Evolutionary conservation across 306 rosid genomes (phyloP), one percentile per base, ranked within the genome.

Genomic region (Prunus mume): DNA sequence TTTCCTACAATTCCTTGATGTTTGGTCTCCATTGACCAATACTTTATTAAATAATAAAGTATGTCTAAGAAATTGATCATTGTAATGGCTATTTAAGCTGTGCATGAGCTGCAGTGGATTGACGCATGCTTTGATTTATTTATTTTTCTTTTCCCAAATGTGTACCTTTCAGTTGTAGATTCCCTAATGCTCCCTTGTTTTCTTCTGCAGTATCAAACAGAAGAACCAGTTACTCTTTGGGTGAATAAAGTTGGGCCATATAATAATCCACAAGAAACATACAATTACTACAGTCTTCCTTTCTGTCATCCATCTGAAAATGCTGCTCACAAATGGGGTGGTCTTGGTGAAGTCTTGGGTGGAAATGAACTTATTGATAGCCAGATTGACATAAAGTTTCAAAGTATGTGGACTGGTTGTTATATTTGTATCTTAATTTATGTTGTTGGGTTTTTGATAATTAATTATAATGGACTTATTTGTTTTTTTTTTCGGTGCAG

Each of bases 181-280:
- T 11, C 51, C 13, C 58, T 24, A 28, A 54, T 32, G n/a, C 56
- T 64, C 45, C 69, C 56, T 51, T 71, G 65, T 27, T 70, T 78
- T 72, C 58, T 81, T 66, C 70, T 86, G 90, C 92, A 95, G 99
- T 95, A 90, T 81, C 87, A 86, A 84, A 47, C 43, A 73, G 91
- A 81, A 2, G 97, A 95, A 3, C 34, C 75, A 8, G 97, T 95
- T 81, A 88, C 76, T 58, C 99, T 95, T 38, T 95, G 99, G 99
- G 99, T 92, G 69, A 95, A 95, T 85, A 95, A 95, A 91, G 99
- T 95, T 55, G 99, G 98, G 41, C 99, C 99, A 3, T 92, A 95
- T 76, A 95, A 95, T 78, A 95, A 95, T 83, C 99, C 99, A 19
- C 99, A 95, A 85, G 97, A 95, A 91, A 95, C 99, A 1, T 95